A percentile compares a stretch with the other conserved stretches of the same genome.
Evolutionary conservation across 257 asterid genomes (phyloP).

Genomic region (Capsicum baccatum): DNA sequence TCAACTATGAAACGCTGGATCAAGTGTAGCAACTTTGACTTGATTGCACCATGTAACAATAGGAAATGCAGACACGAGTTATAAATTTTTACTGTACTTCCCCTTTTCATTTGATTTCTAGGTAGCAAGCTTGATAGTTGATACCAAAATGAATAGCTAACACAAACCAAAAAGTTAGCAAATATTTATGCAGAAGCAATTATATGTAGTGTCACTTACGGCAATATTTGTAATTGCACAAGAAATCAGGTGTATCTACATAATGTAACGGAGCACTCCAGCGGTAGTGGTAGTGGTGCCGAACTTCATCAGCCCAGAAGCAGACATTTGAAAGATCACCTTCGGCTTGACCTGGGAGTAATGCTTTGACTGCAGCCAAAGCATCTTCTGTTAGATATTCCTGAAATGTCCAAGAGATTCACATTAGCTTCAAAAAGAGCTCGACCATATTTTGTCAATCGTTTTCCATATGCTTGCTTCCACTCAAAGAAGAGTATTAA

Average conservation of each 20-base stretch:
- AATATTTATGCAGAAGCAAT: background rate
- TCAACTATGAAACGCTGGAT: background rate
- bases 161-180: background rate
- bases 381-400: conserved; percentile 76
- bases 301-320: conserved; percentile 82
- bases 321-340: conserved; percentile 91
- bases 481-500: background rate
- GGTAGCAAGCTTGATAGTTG: background rate
- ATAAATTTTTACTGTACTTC: background rate
- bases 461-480: conserved; percentile 8
- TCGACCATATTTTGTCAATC: background rate
- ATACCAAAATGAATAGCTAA: conserved; percentile 8
- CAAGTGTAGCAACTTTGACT: background rate
- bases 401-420: conserved; percentile 39
- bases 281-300: conserved; percentile 56
- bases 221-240: conserved; percentile 85
- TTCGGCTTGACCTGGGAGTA: conserved; percentile 88
- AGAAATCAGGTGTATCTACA: conserved; percentile 89
- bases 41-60: background rate
- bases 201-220: conserved; percentile 57
- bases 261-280: conserved; percentile 88
- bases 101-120: background rate
- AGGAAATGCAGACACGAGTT: background rate
- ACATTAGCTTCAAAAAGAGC: background rate
- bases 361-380: conserved; percentile 57